A percentile compares a stretch with the other conserved stretches of the same genome.
These are phyloP conservation scores for Calonectria hongkongensis DNA, from an alignment of 2,329 filamentous ascomycete species.

Conservation along the genomic window DNA sequence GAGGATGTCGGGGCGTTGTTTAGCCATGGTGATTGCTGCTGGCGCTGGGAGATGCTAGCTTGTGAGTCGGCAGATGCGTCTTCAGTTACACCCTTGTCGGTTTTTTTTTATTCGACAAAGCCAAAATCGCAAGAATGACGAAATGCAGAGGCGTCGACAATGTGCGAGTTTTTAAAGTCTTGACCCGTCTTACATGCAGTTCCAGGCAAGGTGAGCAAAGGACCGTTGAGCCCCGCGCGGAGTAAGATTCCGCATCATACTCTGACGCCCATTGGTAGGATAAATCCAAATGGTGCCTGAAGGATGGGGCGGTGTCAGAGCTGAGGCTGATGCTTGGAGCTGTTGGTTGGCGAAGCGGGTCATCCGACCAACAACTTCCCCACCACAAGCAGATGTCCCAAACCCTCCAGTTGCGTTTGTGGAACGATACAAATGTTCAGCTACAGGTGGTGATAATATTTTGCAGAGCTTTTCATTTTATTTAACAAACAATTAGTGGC, in stretches of 20 bases:
- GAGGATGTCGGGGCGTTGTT: constrained; percentile 55
- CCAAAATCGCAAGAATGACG: not conserved
- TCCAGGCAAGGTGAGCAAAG: not conserved
- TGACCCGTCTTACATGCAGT: constrained; percentile 2
- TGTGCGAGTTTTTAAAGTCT: not conserved
- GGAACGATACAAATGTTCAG: not conserved
- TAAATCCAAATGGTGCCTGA: not conserved
- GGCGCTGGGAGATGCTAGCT: not conserved
- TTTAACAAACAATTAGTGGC: too few relatives aligned
- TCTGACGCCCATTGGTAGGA: not conserved
- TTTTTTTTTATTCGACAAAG: too few relatives aligned
- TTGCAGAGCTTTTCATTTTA: too few relatives aligned
- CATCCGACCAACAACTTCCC: not conserved
- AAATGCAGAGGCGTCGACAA: not conserved
- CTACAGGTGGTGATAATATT: not conserved
- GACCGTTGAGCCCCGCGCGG: not conserved
- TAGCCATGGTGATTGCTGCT: constrained; percentile 13
- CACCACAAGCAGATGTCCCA: not conserved
- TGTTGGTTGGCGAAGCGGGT: not conserved
- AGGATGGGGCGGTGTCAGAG: constrained; percentile 17
- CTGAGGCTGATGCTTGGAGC: constrained; percentile 2
- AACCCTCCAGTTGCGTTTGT: not conserved
- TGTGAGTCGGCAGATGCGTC: not conserved
- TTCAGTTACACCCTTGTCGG: not conserved
- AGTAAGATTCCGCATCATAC: not conserved